A percentile compares a stretch with the other conserved stretches of the same genome.
These are phyloP conservation scores for Lactarius hatsudake DNA, from an alignment of 768 basidiomycete species.

Conservation along the genomic window DNA sequence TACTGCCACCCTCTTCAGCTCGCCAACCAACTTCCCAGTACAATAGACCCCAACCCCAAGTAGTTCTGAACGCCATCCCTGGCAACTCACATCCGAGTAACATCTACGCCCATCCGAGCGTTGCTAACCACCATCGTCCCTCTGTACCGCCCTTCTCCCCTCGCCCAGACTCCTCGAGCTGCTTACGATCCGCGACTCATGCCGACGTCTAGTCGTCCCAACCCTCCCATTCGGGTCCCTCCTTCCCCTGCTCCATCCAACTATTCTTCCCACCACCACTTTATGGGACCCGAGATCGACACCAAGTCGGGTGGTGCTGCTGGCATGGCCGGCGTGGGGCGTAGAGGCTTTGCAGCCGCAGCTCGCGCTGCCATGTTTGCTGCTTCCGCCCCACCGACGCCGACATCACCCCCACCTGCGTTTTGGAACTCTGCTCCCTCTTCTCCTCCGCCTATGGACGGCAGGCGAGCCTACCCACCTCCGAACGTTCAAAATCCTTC, in stretches of 20 bases:
- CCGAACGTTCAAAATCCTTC: slow-evolving; percentile 29
- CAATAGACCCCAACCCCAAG: not conserved
- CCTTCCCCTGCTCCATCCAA: slow-evolving; percentile 21
- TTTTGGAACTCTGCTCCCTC: slow-evolving; percentile 7
- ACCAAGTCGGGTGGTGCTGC: slow-evolving; percentile 75
- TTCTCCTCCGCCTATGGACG: slow-evolving; percentile 33
- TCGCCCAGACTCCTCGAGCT: not conserved
- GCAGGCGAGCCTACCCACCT: slow-evolving; percentile 35
- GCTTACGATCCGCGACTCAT: slow-evolving; percentile 7
- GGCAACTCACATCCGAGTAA: slow-evolving; percentile 10
- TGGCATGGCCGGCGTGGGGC: slow-evolving; percentile 89
- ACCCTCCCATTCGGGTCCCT: not conserved
- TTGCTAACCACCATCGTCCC: slow-evolving; percentile 16
- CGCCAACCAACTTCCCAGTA: not conserved
- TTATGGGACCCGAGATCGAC: slow-evolving; percentile 44
- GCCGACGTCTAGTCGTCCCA: slow-evolving; percentile 1
- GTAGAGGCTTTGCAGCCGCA: slow-evolving; percentile 76
- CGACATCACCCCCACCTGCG: slow-evolving; percentile 2
- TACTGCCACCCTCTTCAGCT: not conserved
- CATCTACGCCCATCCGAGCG: slow-evolving; percentile 30
- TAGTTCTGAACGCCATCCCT: not conserved
- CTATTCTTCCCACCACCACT: slow-evolving; percentile 3
- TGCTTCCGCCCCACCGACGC: slow-evolving; percentile 16
- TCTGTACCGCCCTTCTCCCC: slow-evolving; percentile 15
- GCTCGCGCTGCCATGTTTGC: slow-evolving; percentile 59